Percentiles rank a stretch among this genome's conserved stretches.
phyloP scores from a whole-genome alignment of 2,329 filamentous ascomycete genomes.

The Balansia obtecta region DNA sequence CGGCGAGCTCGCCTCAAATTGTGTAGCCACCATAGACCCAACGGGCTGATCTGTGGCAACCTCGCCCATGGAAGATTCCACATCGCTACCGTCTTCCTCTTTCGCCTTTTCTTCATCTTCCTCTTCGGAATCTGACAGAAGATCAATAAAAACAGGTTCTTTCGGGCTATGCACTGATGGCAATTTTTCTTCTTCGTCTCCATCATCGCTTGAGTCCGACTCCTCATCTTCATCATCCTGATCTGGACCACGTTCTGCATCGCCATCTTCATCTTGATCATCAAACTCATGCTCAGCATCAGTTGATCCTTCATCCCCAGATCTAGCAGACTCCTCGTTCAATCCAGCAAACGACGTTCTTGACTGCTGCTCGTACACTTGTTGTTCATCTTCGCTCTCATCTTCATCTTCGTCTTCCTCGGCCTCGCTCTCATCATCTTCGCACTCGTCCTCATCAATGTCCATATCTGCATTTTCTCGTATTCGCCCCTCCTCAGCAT shows the following conservation, averaged over 20 bases:
- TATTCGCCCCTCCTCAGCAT: constrained; percentile 3
- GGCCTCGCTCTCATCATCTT: constrained; percentile 3
- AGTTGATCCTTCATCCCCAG: constrained; percentile 14
- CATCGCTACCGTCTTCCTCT: background rate
- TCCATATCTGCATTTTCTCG: constrained; percentile 1
- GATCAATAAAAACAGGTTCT: constrained; percentile 31
- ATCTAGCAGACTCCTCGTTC: background rate
- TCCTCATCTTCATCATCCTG: constrained; percentile 6
- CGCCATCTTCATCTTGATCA: constrained; percentile 8
- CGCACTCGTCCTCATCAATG: constrained; percentile 7
- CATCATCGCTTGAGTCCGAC: background rate
- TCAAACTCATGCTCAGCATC: constrained; percentile 12
- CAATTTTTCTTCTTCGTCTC: constrained; percentile 1
- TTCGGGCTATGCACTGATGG: constrained; percentile 11
- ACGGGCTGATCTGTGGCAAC: background rate
- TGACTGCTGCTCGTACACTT: background rate
- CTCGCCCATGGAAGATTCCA: background rate
- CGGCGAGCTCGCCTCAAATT: background rate
- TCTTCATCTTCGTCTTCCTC: constrained; percentile 2
- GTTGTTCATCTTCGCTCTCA: background rate
- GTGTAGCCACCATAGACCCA: background rate
- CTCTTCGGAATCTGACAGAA: constrained; percentile 29
- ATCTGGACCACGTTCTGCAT: background rate
- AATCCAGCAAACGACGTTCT: background rate
- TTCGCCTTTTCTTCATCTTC: background rate